Conservation (phyloP, 75 land plant species). For the Pinus taeda region DNA sequence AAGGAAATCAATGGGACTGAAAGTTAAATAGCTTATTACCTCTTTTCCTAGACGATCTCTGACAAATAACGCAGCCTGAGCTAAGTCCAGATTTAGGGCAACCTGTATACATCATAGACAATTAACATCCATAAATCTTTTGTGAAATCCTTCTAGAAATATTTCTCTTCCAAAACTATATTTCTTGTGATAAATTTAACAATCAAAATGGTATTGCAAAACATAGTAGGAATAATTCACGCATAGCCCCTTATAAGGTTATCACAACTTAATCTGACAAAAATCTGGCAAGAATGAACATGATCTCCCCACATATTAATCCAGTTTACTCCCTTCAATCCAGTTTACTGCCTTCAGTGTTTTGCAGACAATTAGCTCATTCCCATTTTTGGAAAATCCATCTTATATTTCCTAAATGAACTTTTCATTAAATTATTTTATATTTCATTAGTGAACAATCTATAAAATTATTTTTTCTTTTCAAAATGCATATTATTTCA, state of each 20-base stretch:
- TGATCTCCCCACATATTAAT: background rate
- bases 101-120: conserved; percentile 25
- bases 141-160: background rate
- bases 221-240: background rate
- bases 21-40: conserved; percentile 23
- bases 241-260: background rate
- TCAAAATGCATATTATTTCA: no score
- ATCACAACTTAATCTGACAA: background rate
- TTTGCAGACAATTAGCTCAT: background rate
- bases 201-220: background rate
- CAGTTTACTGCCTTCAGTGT: background rate
- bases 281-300: background rate
- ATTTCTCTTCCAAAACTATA: background rate
- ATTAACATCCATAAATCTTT: background rate
- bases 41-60: conserved; percentile 69
- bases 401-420: no score
- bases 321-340: background rate
- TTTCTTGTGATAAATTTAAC: background rate
- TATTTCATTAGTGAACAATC: no score
- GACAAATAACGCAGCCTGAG: conserved; percentile 71
- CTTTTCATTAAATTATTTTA: no score
- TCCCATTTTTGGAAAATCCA: no score
- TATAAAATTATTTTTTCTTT: no score
- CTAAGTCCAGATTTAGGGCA: conserved; percentile 70
- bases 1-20: background rate